These are phyloP conservation scores for Wickerhamomyces rabaulensis DNA, from an alignment of 805 yeast species.

Conservation along the genomic window DNA sequence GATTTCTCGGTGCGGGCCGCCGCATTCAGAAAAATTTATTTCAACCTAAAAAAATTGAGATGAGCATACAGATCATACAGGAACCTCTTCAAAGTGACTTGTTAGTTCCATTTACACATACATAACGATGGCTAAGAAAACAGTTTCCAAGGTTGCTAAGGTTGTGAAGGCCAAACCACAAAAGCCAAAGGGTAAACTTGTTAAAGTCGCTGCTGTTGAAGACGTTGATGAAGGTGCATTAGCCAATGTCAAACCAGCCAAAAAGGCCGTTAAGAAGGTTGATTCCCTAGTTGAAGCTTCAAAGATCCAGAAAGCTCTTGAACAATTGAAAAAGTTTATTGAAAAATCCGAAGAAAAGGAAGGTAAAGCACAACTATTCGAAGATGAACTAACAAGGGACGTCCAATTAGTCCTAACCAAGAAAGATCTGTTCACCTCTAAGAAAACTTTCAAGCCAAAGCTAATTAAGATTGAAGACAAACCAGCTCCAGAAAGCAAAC, in stretches of 20 bases:
- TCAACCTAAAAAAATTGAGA: not conserved
- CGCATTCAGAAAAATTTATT: constrained; percentile 12
- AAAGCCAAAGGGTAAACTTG: constrained; percentile 26
- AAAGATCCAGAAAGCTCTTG: constrained; percentile 46
- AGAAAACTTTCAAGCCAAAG: constrained; percentile 37
- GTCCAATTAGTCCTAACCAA: constrained; percentile 60
- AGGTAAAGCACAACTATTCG: constrained; percentile 48
- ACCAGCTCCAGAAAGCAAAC: constrained; percentile 32
- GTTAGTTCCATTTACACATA: not conserved
- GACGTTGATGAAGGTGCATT: constrained; percentile 9
- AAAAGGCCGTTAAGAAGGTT: constrained; percentile 1
- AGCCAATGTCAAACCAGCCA: constrained; percentile 6
- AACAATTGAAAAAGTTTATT: constrained; percentile 61
- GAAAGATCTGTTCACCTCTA: constrained; percentile 57
- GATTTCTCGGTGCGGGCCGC: not conserved
- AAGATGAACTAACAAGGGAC: constrained; percentile 39
- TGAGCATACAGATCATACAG: constrained; percentile 4
- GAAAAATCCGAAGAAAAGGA: constrained; percentile 30
- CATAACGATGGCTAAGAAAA: constrained; percentile 5
- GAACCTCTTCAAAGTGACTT: not conserved
- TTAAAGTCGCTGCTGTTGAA: constrained; percentile 18
- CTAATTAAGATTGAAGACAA: constrained; percentile 37
- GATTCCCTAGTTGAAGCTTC: constrained; percentile 21
- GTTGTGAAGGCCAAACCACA: constrained; percentile 14
- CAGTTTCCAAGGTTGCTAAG: constrained; percentile 9